Conservation (phyloP, 202 grass and related monocot genomes). For the Carex arenaria region DNA sequence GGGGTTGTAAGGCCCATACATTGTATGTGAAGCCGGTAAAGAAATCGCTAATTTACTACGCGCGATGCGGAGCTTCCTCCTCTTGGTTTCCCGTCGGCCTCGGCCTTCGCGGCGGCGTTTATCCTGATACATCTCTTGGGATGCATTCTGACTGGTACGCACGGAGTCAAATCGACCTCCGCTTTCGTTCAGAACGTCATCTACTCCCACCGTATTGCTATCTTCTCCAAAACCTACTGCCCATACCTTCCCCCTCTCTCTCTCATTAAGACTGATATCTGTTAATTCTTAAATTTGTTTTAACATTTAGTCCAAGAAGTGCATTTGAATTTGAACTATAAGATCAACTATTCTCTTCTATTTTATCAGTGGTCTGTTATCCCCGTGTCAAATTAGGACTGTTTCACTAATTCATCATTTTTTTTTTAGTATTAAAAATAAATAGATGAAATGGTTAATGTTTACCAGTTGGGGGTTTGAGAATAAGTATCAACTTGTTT, state of each 20-base stretch:
- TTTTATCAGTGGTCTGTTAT: no score
- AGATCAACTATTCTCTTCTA: no score
- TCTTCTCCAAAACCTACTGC: conserved; percentile 96
- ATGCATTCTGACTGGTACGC: conserved; percentile 20
- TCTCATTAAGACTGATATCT: no score
- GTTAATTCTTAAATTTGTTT: no score
- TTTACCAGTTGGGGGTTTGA: no score
- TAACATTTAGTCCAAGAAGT: no score
- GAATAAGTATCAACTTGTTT: background rate
- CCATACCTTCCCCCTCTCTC: conserved; percentile 31
- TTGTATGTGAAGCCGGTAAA: background rate
- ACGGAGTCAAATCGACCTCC: conserved; percentile 43
- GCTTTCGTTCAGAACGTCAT: conserved; percentile 86
- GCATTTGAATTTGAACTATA: no score
- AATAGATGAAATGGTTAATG: no score
- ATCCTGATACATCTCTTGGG: conserved; percentile 28
- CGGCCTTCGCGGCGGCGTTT: conserved; percentile 8
- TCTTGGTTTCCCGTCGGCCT: background rate
- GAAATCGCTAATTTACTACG: background rate
- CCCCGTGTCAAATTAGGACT: no score
- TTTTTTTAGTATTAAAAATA: no score
- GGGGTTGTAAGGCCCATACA: no score
- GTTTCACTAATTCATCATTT: no score
- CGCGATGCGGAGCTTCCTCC: background rate
- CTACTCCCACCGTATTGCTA: conserved; percentile 90